These are phyloP conservation scores for Saccharomyces mikatae DNA, from an alignment of 805 yeast species.

Conservation along the genomic window DNA sequence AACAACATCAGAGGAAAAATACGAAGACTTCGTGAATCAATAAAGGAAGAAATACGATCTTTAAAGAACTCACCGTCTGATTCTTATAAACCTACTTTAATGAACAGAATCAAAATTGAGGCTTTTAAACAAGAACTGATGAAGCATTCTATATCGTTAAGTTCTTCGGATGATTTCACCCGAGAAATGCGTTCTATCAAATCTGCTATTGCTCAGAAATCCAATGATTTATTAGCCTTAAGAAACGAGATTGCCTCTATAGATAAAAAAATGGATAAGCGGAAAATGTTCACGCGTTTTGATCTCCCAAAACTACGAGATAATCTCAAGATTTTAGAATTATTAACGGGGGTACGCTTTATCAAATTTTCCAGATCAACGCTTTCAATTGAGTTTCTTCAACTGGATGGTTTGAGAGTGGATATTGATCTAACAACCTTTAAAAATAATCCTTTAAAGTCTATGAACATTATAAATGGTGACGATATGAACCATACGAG, in stretches of 20 bases:
- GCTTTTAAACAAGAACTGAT: conserved; percentile 12
- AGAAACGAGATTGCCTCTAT: conserved; percentile 6
- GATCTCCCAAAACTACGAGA: conserved; percentile 8
- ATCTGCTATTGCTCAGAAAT: conserved; percentile 1
- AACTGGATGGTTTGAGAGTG: neutral
- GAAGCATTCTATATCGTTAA: conserved; percentile 4
- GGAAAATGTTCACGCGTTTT: conserved; percentile 5
- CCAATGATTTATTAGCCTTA: conserved; percentile 1
- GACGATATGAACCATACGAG: neutral
- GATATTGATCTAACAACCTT: neutral
- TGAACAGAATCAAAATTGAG: conserved; percentile 12
- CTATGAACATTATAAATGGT: neutral
- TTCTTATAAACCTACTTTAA: conserved; percentile 5
- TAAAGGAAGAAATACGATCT: conserved; percentile 17
- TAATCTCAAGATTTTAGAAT: conserved; percentile 6
- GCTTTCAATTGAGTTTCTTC: conserved; percentile 4
- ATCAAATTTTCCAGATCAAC: conserved; percentile 5
- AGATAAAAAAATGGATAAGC: conserved; percentile 1
- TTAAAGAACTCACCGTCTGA: conserved; percentile 11
- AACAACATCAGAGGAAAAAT: conserved; percentile 8
- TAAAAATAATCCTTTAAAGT: neutral
- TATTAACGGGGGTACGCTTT: conserved; percentile 13
- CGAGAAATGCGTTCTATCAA: conserved; percentile 2
- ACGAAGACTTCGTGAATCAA: conserved; percentile 10
- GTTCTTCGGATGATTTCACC: conserved; percentile 4